phyloP scores from a whole-genome alignment of 352 stramenopile species.

The Phytopythium sindhum region DNA sequence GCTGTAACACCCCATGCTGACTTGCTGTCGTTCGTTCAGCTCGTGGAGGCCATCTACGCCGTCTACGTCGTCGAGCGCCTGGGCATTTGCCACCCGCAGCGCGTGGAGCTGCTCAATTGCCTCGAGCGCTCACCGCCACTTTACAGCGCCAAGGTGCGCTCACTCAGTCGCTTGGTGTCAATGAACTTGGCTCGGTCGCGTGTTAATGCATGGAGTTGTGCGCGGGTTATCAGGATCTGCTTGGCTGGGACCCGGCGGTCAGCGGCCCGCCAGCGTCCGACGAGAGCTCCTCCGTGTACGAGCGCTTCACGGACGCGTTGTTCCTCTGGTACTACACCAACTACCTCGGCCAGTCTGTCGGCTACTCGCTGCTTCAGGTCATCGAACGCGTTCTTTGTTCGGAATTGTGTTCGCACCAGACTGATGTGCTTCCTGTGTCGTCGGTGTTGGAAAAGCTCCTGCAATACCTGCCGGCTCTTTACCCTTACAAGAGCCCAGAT shows the following conservation, averaged over 20 bases:
- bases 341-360: constrained; percentile 51
- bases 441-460: constrained; percentile 41
- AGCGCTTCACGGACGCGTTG: constrained; percentile 62
- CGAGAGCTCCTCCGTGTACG: constrained; percentile 39
- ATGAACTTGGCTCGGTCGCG: neutral
- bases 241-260: constrained; percentile 78
- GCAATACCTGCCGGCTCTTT: constrained; percentile 68
- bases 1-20: neutral
- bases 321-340: constrained; percentile 67
- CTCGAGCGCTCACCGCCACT: constrained; percentile 44
- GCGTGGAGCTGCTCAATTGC: constrained; percentile 66
- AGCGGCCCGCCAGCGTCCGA: constrained; percentile 28
- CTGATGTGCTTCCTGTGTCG: constrained; percentile 4
- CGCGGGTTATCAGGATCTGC: constrained; percentile 47
- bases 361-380: constrained; percentile 66
- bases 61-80: constrained; percentile 78
- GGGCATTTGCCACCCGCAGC: constrained; percentile 54
- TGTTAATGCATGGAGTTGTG: constrained; percentile 1
- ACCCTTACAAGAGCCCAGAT: constrained; percentile 76
- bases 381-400: neutral
- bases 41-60: constrained; percentile 52
- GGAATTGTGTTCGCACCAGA: neutral
- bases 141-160: constrained; percentile 43
- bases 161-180: neutral
- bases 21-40: constrained; percentile 9